phyloP scores from a whole-genome alignment of 129 eudicot genomes.

The Rutidosis leptorrhynchoides region DNA sequence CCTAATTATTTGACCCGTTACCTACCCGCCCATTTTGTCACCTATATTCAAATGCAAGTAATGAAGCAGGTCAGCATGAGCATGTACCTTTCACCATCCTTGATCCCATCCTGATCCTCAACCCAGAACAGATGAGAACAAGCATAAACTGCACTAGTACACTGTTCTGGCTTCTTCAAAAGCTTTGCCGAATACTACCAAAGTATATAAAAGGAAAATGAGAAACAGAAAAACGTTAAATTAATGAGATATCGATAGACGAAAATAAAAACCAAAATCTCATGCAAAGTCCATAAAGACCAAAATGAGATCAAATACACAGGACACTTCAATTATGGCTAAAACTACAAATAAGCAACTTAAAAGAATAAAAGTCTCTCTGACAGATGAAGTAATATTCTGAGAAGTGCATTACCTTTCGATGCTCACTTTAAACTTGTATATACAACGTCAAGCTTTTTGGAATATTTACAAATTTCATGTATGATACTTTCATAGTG shows the following conservation, averaged over 20 bases:
- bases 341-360: not conserved
- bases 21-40: not conserved
- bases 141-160: constrained; percentile 97
- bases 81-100: constrained; percentile 99
- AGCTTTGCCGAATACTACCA: constrained; percentile 93
- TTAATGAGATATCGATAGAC: not conserved
- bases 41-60: constrained; percentile 12
- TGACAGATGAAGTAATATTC: not conserved
- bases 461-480: not conserved
- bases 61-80: not conserved
- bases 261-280: constrained; percentile 37
- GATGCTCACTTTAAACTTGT: constrained; percentile 5
- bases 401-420: not conserved
- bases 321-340: not conserved
- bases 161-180: constrained; percentile 96
- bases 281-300: constrained; percentile 14
- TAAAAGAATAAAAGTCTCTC: not conserved
- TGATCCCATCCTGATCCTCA: constrained; percentile 72
- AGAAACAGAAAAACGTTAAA: not conserved
- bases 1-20: not conserved
- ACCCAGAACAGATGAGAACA: constrained; percentile 98
- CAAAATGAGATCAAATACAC: constrained; percentile 1
- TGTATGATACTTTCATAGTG: constrained; percentile 8
- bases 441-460: not conserved
- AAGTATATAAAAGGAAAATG: not conserved